Conservation (phyloP, 371 early-diverging fungal genomes). For the Apophysomyces sp. region DNA sequence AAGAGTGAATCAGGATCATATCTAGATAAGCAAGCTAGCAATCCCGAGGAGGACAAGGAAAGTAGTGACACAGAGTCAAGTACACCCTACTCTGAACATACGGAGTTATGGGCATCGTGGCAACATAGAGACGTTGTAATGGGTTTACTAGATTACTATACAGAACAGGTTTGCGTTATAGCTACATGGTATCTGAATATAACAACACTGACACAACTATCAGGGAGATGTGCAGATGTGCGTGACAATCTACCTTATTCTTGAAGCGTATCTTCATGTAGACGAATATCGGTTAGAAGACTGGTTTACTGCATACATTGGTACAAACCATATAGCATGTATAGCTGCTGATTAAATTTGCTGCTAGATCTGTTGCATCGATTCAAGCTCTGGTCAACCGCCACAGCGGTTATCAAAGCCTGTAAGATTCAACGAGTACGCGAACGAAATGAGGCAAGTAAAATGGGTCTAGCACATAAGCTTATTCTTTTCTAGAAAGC, state of each 20-base stretch:
- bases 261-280: conserved; percentile 49
- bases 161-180: conserved; percentile 55
- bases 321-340: conserved; percentile 24
- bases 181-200: neutral
- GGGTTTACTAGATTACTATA: conserved; percentile 70
- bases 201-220: neutral
- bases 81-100: conserved; percentile 16
- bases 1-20: neutral
- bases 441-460: conserved; percentile 54
- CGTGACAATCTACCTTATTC: conserved; percentile 66
- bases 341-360: neutral
- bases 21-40: neutral
- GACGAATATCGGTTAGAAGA: conserved; percentile 54
- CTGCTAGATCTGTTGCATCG: conserved; percentile 70
- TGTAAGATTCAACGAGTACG: conserved; percentile 58
- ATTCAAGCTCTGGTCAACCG: conserved; percentile 71
- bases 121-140: conserved; percentile 54
- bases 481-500: conserved; percentile 52
- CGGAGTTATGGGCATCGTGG: conserved; percentile 49
- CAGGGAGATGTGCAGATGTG: conserved; percentile 87
- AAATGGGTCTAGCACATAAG: neutral
- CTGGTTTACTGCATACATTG: conserved; percentile 77
- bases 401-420: conserved; percentile 62
- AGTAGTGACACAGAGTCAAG: neutral
- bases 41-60: neutral